phyloP scores from a whole-genome alignment of 345 rosid species.

The Capsella bursapastoris region DNA sequence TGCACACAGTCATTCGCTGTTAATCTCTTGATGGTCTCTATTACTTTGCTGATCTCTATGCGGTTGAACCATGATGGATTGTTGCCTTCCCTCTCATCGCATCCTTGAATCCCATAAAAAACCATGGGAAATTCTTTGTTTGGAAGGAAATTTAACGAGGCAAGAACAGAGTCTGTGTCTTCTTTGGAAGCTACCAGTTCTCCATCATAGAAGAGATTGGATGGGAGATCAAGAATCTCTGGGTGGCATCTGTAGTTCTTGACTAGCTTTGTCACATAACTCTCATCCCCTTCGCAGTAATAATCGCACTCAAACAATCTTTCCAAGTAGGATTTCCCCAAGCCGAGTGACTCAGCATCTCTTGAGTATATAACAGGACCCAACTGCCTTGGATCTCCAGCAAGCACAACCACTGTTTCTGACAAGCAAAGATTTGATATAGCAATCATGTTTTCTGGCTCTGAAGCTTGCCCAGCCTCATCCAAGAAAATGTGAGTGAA shows the following conservation, averaged over 20 bases:
- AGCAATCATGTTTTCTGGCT: conserved; percentile 91
- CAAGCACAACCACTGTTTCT: conserved; percentile 86
- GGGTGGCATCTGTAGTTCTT: conserved; percentile 88
- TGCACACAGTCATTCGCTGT: conserved; percentile 49
- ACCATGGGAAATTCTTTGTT: conserved; percentile 76
- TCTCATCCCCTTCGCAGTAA: conserved; percentile 59
- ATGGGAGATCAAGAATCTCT: conserved; percentile 82
- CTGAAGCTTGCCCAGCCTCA: conserved; percentile 98
- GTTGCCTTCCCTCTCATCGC: conserved; percentile 95
- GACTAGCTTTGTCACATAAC: conserved; percentile 71
- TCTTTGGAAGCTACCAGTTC: conserved; percentile 84
- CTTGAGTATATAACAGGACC: conserved; percentile 88
- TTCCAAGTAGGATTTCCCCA: conserved; percentile 80
- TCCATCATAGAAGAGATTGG: conserved; percentile 74
- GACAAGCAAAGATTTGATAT: conserved; percentile 60
- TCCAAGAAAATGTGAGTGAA: conserved; percentile 94
- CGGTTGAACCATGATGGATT: conserved; percentile 98
- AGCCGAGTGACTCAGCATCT: conserved; percentile 64
- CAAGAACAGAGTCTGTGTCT: conserved; percentile 49
- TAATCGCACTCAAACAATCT: conserved; percentile 68
- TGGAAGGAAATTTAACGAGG: conserved; percentile 56
- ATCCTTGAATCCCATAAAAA: conserved; percentile 92
- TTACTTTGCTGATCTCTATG: conserved; percentile 85
- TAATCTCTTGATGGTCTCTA: conserved; percentile 64
- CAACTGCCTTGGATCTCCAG: conserved; percentile 96